A percentile compares a stretch with the other conserved stretches of the same genome.
These are phyloP conservation scores for Cytospora schulzeri DNA, from an alignment of 2,329 filamentous ascomycete genomes.

Conservation along the genomic window DNA sequence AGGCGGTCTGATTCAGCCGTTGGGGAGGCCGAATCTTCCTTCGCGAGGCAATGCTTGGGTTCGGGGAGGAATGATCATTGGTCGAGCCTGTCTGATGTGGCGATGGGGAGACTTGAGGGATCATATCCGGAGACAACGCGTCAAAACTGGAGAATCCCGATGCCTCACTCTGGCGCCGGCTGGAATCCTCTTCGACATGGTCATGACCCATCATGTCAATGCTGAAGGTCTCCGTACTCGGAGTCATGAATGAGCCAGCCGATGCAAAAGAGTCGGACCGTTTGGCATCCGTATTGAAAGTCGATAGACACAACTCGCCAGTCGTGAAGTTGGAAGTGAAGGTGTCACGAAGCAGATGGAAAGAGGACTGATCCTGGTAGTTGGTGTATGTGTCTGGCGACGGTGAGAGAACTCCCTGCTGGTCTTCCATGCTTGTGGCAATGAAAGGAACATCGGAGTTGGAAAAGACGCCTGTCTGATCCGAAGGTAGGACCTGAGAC, in stretches of 20 bases:
- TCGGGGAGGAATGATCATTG: slow-evolving; percentile 40
- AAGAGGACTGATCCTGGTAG: slow-evolving; percentile 15
- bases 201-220: slow-evolving; percentile 29
- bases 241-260: slow-evolving; percentile 23
- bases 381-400: slow-evolving; percentile 20
- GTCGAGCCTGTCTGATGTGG: slow-evolving; percentile 23
- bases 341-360: slow-evolving; percentile 16
- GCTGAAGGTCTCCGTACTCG: slow-evolving; percentile 22
- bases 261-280: slow-evolving; percentile 21
- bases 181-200: slow-evolving; percentile 22
- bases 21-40: slow-evolving; percentile 53
- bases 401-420: slow-evolving; percentile 13
- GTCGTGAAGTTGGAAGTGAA: slow-evolving; percentile 18
- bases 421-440: slow-evolving; percentile 11
- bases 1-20: slow-evolving; percentile 49
- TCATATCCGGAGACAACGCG: slow-evolving; percentile 37
- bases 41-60: slow-evolving; percentile 56
- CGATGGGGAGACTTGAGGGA: slow-evolving; percentile 34
- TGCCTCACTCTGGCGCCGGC: slow-evolving; percentile 26
- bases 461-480: slow-evolving; percentile 10
- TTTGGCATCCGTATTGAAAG: slow-evolving; percentile 6
- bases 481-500: slow-evolving; percentile 4
- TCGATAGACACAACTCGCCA: slow-evolving; percentile 13
- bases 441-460: slow-evolving; percentile 10
- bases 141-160: slow-evolving; percentile 27